Evolutionary conservation across 352 stramenopile genomes (phyloP).

Genomic region (Phytophthora parvispora): DNA sequence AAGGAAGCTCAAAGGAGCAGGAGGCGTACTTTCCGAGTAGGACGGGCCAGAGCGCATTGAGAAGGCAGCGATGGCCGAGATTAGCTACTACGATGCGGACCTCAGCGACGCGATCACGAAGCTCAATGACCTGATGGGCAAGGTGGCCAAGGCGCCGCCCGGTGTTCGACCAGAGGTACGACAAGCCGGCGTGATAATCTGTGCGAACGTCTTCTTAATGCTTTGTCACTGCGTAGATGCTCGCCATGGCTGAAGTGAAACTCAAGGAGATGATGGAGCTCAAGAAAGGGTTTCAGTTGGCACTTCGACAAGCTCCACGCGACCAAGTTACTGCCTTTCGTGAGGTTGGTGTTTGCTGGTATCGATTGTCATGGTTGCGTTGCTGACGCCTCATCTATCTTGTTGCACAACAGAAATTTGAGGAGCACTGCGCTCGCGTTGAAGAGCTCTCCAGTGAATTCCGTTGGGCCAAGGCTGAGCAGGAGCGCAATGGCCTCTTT

Average conservation of each 20-base stretch:
- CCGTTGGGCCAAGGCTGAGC: conserved; percentile 82
- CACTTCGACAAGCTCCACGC: conserved; percentile 77
- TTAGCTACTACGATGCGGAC: conserved; percentile 91
- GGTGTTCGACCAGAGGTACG: conserved; percentile 74
- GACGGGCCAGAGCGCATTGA: not conserved
- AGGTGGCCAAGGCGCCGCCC: conserved; percentile 81
- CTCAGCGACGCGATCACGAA: conserved; percentile 86
- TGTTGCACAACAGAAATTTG: conserved; percentile 78
- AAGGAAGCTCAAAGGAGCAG: conserved; percentile 3
- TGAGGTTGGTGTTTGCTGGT: conserved; percentile 52
- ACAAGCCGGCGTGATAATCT: not conserved
- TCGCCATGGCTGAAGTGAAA: conserved; percentile 85
- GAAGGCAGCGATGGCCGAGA: conserved; percentile 71
- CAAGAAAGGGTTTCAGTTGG: conserved; percentile 89
- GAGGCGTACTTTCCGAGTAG: conserved; percentile 16
- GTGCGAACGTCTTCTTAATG: not conserved
- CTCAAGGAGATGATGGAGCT: conserved; percentile 87
- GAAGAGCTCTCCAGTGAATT: conserved; percentile 87
- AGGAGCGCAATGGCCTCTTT: conserved; percentile 83
- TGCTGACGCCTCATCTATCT: not conserved
- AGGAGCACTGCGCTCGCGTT: conserved; percentile 79
- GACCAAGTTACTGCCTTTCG: conserved; percentile 75
- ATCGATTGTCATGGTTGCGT: not conserved
- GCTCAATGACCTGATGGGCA: conserved; percentile 89
- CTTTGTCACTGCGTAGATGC: conserved; percentile 50